Base-by-base conservation (phyloP, 2,329 filamentous ascomycete species). In the Fusarium sambucinum region DNA sequence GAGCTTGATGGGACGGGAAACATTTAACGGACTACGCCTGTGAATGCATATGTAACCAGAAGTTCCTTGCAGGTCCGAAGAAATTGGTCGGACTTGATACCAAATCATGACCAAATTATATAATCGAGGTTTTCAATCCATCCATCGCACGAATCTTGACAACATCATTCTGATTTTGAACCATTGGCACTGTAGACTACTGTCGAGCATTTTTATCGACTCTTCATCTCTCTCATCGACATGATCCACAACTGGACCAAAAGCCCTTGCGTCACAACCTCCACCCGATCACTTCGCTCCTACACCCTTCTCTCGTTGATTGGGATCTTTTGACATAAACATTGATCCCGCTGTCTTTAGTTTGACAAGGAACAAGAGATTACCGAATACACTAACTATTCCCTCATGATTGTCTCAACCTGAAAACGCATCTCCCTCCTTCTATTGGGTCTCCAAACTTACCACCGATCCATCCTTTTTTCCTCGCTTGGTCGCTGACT, bases 211-310 rank as follows among this genome's bases (percentile, higher is more conserved):
- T 37, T 27, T 30, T 29, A 33, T 57, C 7, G 27, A 42, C 46
- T 52, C n/a, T 27, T 66, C 40, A 27, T 41, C 44, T 46, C 37
- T 44, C 40, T 66, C 33, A 47, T 21, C 38, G 44, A 52, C 35
- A 59, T 46, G 53, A 47, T 70, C 67, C 67, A 69, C 67, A 60
- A 64, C 46, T 51, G 46, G 44, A 57, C 47, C 59, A 47, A 64
- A 50, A 66, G 55, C 52, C 63, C 53, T 67, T 70, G 67, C 67
- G 68, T 70, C 68, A 68, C 63, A 68, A 41, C 63, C 66, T 64
- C 66, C 66, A 70, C 66, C 61, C 32, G 41, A 57, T 35, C 51
- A 58, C 23, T 48, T 66, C 45, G 32, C 56, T 67, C 61, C 32
- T 46, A 29, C 56, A 69, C 52, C 40, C 46, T 67, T 51, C 33